These are phyloP conservation scores for Gracilariopsis chorda DNA, from an alignment of 23 red algal species.

Conservation along the genomic window DNA sequence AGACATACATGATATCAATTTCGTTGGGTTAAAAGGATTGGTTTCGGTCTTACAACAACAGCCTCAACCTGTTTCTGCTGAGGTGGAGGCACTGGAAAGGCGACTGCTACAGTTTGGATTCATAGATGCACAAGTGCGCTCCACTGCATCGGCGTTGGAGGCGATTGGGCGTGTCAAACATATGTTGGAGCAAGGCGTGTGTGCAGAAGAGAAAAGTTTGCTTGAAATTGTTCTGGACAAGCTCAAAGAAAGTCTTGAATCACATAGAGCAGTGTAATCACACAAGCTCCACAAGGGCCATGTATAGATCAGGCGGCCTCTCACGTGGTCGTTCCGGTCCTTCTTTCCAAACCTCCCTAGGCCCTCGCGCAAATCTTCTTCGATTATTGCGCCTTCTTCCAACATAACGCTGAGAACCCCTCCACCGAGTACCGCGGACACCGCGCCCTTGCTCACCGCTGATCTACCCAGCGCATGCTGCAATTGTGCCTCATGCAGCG, in stretches of 20 bases:
- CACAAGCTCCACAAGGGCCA: too few relatives aligned
- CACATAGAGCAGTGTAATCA: too few relatives aligned
- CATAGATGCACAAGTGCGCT: too few relatives aligned
- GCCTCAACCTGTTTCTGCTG: too few relatives aligned
- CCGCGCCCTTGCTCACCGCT: conserved; percentile 15
- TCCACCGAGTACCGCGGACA: conserved; percentile 4
- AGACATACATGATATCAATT: too few relatives aligned
- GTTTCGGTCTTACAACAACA: too few relatives aligned
- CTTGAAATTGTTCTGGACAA: not conserved
- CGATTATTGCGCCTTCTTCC: conserved; percentile 57
- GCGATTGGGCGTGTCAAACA: too few relatives aligned
- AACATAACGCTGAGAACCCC: conserved; percentile 10
- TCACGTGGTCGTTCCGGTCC: conserved; percentile 30
- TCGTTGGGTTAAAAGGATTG: too few relatives aligned
- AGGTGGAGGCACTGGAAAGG: too few relatives aligned
- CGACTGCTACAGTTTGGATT: too few relatives aligned
- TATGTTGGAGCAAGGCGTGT: too few relatives aligned
- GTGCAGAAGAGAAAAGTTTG: not conserved
- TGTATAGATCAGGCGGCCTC: conserved; percentile 6
- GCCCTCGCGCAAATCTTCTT: conserved; percentile 11
- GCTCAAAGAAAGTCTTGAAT: not conserved
- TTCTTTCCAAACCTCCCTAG: not conserved
- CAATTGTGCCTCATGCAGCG: conserved; percentile 32
- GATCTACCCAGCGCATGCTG: conserved; percentile 4
- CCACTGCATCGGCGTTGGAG: too few relatives aligned